Evolutionary conservation across 2,329 filamentous ascomycete genomes (phyloP), one percentile per base, ranked within the genome.

Genomic region (Cladophialophora bantiana): DNA sequence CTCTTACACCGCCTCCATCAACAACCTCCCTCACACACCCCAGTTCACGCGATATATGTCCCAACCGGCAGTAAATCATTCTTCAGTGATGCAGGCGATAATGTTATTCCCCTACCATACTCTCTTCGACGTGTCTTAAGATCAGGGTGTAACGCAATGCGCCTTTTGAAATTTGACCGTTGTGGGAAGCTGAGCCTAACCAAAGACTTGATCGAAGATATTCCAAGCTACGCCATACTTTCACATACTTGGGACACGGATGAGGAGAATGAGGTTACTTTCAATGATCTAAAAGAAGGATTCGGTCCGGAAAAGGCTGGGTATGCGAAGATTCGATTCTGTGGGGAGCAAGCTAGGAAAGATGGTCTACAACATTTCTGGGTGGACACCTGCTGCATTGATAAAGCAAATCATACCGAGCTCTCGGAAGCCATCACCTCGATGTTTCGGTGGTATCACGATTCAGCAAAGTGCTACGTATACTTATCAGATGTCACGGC

Each of bases 381-480:
- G 72, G 62, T 74, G 7, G 73, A 74, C 50, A 73, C 70, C 3
- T 74, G 72, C 55, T 73, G 72, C 45, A 74, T 74, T 35, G 70
- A 74, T 42, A 72, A 72, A 62, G 48, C 68, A 2, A 71, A 68
- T 12, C 62, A 40, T 15, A 50, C 53, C 35, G 72, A 73, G 45
- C 53, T 72, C 38, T 55, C 57, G 13, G 70, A 73, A 64, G 70
- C 73, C 9, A 64, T 74, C 34, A 58, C 59, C 7, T 67, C 68
- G 6, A 74, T 74, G 71, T 72, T 70, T 35, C 61, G 68, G 10
- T 74, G 71, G 71, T 74, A 74, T 48, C 31, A 60, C 3, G 69
- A 69, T 34, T 72, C 73, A 18, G 52, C 15, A 48, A 66, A 42
- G 57, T 69, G 67, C 36, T 69, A 69, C 42, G 67, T 65, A 18